Evolutionary conservation across 495 filamentous ascomycete species (phyloP), one percentile per base, ranked within the genome.

Genomic region (Xylaria flabelliformis): DNA sequence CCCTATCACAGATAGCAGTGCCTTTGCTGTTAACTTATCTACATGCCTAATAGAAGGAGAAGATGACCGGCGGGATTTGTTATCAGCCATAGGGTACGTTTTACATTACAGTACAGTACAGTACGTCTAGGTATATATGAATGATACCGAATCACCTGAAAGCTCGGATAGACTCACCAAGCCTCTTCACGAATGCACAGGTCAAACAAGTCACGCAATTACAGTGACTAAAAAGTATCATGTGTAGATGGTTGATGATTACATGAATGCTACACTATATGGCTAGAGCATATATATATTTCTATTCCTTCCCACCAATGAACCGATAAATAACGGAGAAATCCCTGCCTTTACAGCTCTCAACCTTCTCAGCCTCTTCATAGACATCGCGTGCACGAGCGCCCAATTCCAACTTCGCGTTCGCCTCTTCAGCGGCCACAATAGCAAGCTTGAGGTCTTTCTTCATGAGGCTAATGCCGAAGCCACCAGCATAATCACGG

Each of bases 241-340:
- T 29, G 5, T 26, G 13, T 5, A 13, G 26, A 13, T 2, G 17
- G 53, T 15, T 12, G 1, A 17, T 56, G 17, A 13, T 29, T 4
- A 13, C 53, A 56, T 56, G 12, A 17, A 32, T 7, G 17, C 24
- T 56, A 56, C 13, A 13, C 6, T 13, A 17, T 32, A 13, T 26
- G 8, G 17, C 13, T 32, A 10, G 17, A 3, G 13, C 10, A 55
- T 29, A 15, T 29, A 50, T 9, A 41, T 8, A 26, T 72, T 74
- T 74, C 74, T 74, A 82, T 75, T 87, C 84, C 68, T 83, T 82
- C 12, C 85, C 86, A 13, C 83, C 86, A 41, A 96, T 68, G 84
- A 90, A 95, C 74, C 90, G 88, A 76, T 96, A 97, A 0, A 97
- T 89, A 29, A 96, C 91, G 2, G 91, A 94, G 78, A 97, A 97